Base-by-base conservation (phyloP, 345 rosid species). In the Clausena lansium region DNA sequence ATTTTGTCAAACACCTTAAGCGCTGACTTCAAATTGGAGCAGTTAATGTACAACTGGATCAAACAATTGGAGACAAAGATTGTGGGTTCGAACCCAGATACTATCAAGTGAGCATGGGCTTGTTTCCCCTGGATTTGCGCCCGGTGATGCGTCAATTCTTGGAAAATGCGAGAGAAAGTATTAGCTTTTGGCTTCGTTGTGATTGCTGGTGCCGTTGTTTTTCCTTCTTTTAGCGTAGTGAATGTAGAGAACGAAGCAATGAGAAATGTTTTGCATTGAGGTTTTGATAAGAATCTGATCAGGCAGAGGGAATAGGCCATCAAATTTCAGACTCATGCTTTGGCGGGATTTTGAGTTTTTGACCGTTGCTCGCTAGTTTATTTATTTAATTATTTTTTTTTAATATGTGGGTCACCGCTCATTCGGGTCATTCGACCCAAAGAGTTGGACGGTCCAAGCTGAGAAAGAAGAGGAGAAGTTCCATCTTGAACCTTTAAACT, bases 41-140 rank as follows among this genome's bases (percentile, higher is more conserved):
- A 90, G 70, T 83, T 88, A 1, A 85, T 50, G 22, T 93, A 93
- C 61, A 91, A 36, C 8, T 89, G 94, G 30, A 91, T 80, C 89
- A 95, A 83, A 83, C 99, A 90, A 70, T 95, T 95, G 11, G 88
- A 24, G 20, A 93, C 96, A 50, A 84, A 95, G 11, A 85, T 70
- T 2, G 92, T 90, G 39, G 99, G 97, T 33, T 61, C 36, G 82
- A 93, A 92, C 78, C 97, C 97, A 78, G 93, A 85, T 55, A 87
- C 7, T 7, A 92, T 85, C 95, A 95, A 86, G 25, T 84, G 92
- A 83, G 89, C 90, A 58, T 95, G 98, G 67, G 93, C 92, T 88
- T 93, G 97, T 81, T 90, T 90, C 0, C 97, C 98, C 0, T 84
- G 86, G 61, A 78, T 82, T 39, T 83, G 57, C 2, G 90, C 81